Evolutionary conservation across 2,329 filamentous ascomycete species (phyloP), one percentile per base, ranked within the genome.

Genomic region (Chaetomium globosum): DNA sequence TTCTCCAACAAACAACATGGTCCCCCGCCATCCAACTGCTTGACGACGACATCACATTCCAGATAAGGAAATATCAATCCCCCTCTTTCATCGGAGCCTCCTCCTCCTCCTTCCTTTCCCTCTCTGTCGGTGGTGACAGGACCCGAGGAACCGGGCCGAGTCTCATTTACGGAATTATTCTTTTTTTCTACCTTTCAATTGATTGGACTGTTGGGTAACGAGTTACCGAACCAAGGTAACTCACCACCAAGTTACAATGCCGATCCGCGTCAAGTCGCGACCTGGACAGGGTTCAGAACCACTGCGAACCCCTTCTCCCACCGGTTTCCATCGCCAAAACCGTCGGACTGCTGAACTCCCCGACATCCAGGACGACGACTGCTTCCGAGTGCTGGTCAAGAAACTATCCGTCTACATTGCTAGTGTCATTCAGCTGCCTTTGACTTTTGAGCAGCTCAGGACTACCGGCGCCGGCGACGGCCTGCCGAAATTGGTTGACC

Each of bases 401-500:
- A 89, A 90, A 78, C 80, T 92, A 43, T 88, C 87, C 1, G 46
- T 65, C 13, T 90, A 85, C 74, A 83, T 91, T 67, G 80, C 83
- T 65, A 84, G 87, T 65, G 46, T 59, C 16, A 84, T 84, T 26
- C 82, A 92, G 63, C 81, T 87, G 54, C 88, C 90, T 19, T 85
- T 85, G 73, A 89, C 85, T 16, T 92, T 92, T 77, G 90, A 93
- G 73, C 89, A 92, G 75, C 80, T 92, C 9, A 82, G 89, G 56
- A 89, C 87, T 6, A 89, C 86, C 1, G 81, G 86, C 6, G 85
- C 87, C 30, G 87, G 87, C 1, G 82, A 80, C 67, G 85, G 79
- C 70, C 80, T 85, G 72, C 84, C 80, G 31, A 73, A 76, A 26
- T 78, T 93, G 62, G 87, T 91, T 56, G 83, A 86, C 49, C 85